A percentile compares a stretch with the other conserved stretches of the same genome.
Conservation (phyloP, 1,284 basidiomycete genomes). For the Ustilago trichophora region DNA sequence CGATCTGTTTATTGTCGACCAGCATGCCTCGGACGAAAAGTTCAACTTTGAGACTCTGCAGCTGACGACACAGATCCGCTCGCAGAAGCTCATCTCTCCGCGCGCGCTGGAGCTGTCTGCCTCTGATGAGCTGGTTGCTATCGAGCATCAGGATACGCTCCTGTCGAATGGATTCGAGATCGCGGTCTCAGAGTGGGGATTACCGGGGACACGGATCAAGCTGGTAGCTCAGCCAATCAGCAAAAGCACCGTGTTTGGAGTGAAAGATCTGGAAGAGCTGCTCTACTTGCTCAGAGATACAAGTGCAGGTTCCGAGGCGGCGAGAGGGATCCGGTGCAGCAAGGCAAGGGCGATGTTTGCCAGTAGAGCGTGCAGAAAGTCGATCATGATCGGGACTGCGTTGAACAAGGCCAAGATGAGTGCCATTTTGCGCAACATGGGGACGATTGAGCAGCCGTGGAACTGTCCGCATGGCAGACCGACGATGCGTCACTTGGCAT, state of each 20-base stretch:
- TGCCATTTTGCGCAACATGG: constrained; percentile 85
- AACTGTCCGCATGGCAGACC: constrained; percentile 95
- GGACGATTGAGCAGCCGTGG: constrained; percentile 94
- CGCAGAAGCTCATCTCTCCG: constrained; percentile 84
- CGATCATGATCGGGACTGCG: constrained; percentile 93
- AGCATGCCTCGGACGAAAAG: constrained; percentile 85
- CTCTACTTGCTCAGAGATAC: constrained; percentile 83
- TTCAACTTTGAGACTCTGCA: constrained; percentile 97
- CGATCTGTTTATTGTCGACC: constrained; percentile 85
- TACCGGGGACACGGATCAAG: constrained; percentile 72
- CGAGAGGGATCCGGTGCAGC: constrained; percentile 81
- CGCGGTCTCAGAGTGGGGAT: constrained; percentile 71
- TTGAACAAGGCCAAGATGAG: constrained; percentile 82
- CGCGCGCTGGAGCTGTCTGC: constrained; percentile 83
- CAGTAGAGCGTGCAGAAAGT: constrained; percentile 91
- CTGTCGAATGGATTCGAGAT: constrained; percentile 86
- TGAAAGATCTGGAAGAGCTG: constrained; percentile 89
- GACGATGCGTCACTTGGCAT: constrained; percentile 77
- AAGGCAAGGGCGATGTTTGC: constrained; percentile 98
- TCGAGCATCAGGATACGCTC: constrained; percentile 84
- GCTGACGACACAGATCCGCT: constrained; percentile 83
- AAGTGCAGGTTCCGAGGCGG: constrained; percentile 71
- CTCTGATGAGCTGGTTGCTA: constrained; percentile 85
- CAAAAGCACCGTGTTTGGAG: constrained; percentile 83
- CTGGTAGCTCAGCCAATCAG: constrained; percentile 88